Base-by-base conservation (phyloP, 2,329 filamentous ascomycete genomes). In the Pyrenochaeta sp. region DNA sequence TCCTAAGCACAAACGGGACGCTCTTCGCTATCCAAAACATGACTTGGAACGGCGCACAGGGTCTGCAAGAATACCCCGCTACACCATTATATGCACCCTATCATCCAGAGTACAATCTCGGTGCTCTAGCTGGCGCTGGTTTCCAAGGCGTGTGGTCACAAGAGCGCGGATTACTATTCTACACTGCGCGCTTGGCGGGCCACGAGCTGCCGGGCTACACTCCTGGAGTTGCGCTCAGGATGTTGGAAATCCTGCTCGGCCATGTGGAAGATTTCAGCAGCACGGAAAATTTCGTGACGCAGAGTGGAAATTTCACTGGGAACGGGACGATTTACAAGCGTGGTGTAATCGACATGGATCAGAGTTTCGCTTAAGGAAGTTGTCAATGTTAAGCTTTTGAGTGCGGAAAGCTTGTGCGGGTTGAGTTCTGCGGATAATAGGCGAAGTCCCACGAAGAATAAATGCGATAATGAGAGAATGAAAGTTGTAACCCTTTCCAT, bases 21-120 rank as follows among this genome's bases (percentile, higher is more conserved):
- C 67, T 81, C 4, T 67, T 81, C 14, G 73, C 76, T 3, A 68
- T 82, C 26, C 77, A 81, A 57, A 81, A 81, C 62, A 74, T 80
- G 68, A 81, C 78, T 2, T 81, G 77, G 77, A 74, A 77, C 55
- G 77, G 77, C 10, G 48, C 59, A 3, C 74, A 77, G 36, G 78
- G 78, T 8, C 72, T 81, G 28, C 70, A 75, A 17, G 43, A 59
- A 4, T 71, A 72, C 15, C 77, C 78, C 0, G 58, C 49, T 13
- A 68, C 60, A n/a, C 62, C 63, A 1, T 70, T 78, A 29, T 77
- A 74, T 47, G 69, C 69, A 1, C 75, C 77, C 0, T 74, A 74
- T 56, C 73, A 77, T 52, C 69, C 71, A 1, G 72, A 73, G 44
- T 73, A 69, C 48, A 73, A 74, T 38, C 49, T 52, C 2, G 72